Base-by-base conservation (phyloP, 352 stramenopile genomes). In the Globisporangium megalacanthum region DNA sequence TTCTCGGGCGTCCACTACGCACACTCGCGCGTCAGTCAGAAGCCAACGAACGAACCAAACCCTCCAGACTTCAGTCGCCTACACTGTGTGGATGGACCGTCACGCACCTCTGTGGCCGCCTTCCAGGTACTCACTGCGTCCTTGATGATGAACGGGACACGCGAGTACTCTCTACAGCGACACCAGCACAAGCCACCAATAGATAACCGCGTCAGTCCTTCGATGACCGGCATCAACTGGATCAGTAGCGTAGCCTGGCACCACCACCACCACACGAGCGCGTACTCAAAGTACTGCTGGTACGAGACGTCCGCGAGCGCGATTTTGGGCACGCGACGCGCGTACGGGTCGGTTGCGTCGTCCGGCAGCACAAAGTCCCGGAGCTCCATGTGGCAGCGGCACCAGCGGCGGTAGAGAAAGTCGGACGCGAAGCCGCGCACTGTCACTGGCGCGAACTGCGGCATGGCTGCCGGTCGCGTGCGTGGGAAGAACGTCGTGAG, bases 371-470 rank as follows among this genome's bases (percentile, higher is more conserved):
- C 15, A 52, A 83, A 92, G 4, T 84, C 60, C 3, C 70, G 67
- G 49, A 95, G 66, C 36, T 75, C 54, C 79, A 95, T 93, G 67
- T 93, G 78, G 48, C 78, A 77, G 51, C 85, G 81, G 51, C 64
- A 90, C 80, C 85, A 95, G n/a, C 85, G 83, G n/a, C 81, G 76
- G 51, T 92, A 92, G 25, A 95, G 55, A 47, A 95, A 95, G 52
- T 93, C 79, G 6, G 85, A 95, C 20, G 66, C 66, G 55, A 95
- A 92, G 10, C 70, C 62, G 20, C 68, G 58, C 11, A 73, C 67
- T 0, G 64, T 25, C 17, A 78, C 47, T 11, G 70, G 51, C 20
- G 77, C 70, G 11, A 66, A 55, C 19, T 41, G 44, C 14, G 59
- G 62, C 59, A 74, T 62, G 2, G 6, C 53, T 6, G 39, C 22